These are phyloP conservation scores for Osmanthus fragrans DNA, from an alignment of 257 asterid genomes.

Conservation along the genomic window DNA sequence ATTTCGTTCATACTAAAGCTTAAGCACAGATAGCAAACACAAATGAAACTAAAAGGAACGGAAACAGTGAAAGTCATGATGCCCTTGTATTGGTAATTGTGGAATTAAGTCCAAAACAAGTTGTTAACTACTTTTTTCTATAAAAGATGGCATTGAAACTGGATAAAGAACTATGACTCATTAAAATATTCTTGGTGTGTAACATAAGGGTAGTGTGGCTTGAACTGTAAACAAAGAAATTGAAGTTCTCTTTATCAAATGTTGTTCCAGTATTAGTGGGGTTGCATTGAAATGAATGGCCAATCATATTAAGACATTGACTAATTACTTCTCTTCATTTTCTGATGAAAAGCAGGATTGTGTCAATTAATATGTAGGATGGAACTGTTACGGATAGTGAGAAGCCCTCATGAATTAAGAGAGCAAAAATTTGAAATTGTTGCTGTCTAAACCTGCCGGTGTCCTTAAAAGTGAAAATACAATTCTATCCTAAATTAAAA, in stretches of 20 bases:
- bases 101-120: not conserved
- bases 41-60: not conserved
- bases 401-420: not conserved
- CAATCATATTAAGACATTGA: not conserved
- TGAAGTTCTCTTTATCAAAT: not conserved
- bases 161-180: not conserved
- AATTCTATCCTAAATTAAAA: not conserved
- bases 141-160: not conserved
- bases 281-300: too few relatives aligned
- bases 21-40: not conserved
- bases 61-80: not conserved
- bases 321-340: not conserved
- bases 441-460: not conserved
- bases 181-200: not conserved
- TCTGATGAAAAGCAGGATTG: too few relatives aligned
- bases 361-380: not conserved
- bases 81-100: not conserved
- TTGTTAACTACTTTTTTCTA: not conserved
- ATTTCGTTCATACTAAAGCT: not conserved
- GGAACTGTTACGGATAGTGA: not conserved
- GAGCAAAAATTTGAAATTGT: not conserved
- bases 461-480: not conserved
- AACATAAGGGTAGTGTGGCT: not conserved
- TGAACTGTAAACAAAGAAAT: not conserved
- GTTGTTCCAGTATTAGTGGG: too few relatives aligned